Conservation (phyloP, 371 early-diverging fungal species). For the Haplosporangium sp. region DNA sequence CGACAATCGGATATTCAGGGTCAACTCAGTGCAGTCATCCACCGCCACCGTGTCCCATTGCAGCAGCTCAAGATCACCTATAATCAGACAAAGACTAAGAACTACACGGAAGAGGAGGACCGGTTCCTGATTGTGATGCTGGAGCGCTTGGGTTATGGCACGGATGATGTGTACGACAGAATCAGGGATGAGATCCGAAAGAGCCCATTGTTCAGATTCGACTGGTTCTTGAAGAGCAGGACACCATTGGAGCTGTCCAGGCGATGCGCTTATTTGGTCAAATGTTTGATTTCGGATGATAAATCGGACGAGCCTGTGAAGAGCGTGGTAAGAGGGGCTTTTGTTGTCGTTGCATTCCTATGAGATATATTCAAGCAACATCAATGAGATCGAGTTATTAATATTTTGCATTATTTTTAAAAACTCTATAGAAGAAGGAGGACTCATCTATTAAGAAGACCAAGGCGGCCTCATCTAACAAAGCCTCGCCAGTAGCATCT, state of each 20-base stretch:
- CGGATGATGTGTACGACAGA: slow-evolving; percentile 92
- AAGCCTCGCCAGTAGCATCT: slow-evolving; percentile 45
- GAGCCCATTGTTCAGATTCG: slow-evolving; percentile 91
- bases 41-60: slow-evolving; percentile 80
- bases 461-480: slow-evolving; percentile 34
- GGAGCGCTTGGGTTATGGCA: slow-evolving; percentile 89
- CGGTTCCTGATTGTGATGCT: slow-evolving; percentile 92
- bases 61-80: slow-evolving; percentile 90
- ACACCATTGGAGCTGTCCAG: slow-evolving; percentile 84
- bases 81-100: slow-evolving; percentile 86
- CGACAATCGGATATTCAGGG: slow-evolving; percentile 86
- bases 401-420: not conserved
- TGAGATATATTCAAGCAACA: not conserved
- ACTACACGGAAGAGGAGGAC: slow-evolving; percentile 94
- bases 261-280: slow-evolving; percentile 84
- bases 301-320: slow-evolving; percentile 40
- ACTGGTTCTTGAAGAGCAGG: slow-evolving; percentile 97
- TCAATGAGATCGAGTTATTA: not conserved
- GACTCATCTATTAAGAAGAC: slow-evolving; percentile 34
- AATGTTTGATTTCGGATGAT: slow-evolving; percentile 73
- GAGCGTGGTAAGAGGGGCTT: slow-evolving; percentile 15
- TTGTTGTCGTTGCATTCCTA: not conserved
- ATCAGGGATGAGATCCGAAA: slow-evolving; percentile 89
- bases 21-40: slow-evolving; percentile 77
- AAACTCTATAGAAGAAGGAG: slow-evolving; percentile 33